phyloP scores from a whole-genome alignment of 192 early-diverging fungal species.

The Podila minutissima region DNA sequence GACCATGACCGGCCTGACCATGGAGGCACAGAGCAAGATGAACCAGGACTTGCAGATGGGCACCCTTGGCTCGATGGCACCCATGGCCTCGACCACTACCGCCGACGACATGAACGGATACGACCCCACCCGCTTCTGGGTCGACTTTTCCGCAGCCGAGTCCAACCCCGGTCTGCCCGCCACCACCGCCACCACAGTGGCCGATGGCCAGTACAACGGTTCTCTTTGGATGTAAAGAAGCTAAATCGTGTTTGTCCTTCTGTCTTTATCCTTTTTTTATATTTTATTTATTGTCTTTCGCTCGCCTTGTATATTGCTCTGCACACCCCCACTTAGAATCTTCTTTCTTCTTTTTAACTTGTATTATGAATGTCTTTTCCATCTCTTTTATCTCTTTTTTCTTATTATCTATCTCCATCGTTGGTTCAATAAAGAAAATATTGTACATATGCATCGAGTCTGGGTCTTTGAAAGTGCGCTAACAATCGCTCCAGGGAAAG shows the following conservation, averaged over 20 bases:
- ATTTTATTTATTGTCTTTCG: neutral
- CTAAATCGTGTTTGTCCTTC: neutral
- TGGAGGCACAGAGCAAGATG: conserved; percentile 36
- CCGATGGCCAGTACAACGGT: conserved; percentile 1
- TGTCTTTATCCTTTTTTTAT: neutral
- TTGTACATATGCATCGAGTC: no score
- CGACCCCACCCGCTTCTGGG: conserved; percentile 41
- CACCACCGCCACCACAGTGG: neutral
- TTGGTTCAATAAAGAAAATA: neutral
- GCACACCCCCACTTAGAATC: neutral
- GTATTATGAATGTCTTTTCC: conserved; percentile 4
- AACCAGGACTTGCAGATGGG: conserved; percentile 28
- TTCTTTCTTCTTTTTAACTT: neutral
- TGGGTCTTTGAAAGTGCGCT: no score
- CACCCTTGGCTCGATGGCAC: neutral
- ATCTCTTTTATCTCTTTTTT: neutral
- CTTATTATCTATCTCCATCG: neutral
- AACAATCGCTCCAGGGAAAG: no score
- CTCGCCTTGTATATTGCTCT: conserved; percentile 1
- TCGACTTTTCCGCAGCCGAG: conserved; percentile 26
- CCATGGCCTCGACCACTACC: neutral
- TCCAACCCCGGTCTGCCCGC: conserved; percentile 1
- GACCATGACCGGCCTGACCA: conserved; percentile 31
- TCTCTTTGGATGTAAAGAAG: conserved; percentile 2
- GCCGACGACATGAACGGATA: conserved; percentile 5